These are phyloP conservation scores for Cyberlindnera veronae DNA, from an alignment of 805 yeast genomes.

Conservation along the genomic window DNA sequence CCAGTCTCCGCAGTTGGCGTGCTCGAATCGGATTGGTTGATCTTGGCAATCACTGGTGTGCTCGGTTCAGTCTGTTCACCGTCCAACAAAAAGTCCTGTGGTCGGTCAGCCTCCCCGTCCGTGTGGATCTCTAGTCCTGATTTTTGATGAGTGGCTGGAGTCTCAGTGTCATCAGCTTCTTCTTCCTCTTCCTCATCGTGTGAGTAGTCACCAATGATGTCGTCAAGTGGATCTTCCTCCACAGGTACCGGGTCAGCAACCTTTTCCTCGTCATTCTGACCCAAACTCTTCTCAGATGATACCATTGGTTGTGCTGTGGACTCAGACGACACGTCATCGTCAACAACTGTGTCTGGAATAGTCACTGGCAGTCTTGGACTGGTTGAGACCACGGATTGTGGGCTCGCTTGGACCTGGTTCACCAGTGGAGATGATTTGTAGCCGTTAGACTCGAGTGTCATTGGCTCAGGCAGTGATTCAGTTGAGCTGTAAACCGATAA, in stretches of 20 bases:
- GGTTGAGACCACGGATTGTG: not conserved
- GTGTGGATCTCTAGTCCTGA: conserved; percentile 13
- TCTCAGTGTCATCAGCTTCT: conserved; percentile 6
- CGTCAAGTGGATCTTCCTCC: conserved; percentile 6
- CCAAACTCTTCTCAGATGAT: not conserved
- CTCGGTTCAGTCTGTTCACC: conserved; percentile 18
- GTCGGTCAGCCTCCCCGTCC: conserved; percentile 13
- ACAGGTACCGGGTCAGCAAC: not conserved
- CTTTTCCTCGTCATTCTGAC: not conserved
- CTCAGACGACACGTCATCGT: not conserved
- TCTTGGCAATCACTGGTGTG: conserved; percentile 3
- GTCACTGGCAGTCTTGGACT: conserved; percentile 5
- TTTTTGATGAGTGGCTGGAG: conserved; percentile 2
- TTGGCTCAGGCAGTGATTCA: conserved; percentile 16
- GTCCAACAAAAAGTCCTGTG: conserved; percentile 15
- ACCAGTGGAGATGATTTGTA: conserved; percentile 20
- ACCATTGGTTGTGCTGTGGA: not conserved
- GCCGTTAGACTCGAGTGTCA: conserved; percentile 1
- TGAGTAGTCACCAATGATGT: conserved; percentile 18
- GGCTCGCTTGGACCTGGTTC: conserved; percentile 9
- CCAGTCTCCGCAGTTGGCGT: conserved; percentile 8
- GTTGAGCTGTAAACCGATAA: conserved; percentile 10
- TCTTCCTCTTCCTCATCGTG: conserved; percentile 15
- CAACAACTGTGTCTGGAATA: not conserved
- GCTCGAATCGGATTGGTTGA: conserved; percentile 12